Evolutionary conservation across 2,329 filamentous ascomycete species (phyloP), one percentile per base, ranked within the genome.

Genomic region (Fusarium nanum): DNA sequence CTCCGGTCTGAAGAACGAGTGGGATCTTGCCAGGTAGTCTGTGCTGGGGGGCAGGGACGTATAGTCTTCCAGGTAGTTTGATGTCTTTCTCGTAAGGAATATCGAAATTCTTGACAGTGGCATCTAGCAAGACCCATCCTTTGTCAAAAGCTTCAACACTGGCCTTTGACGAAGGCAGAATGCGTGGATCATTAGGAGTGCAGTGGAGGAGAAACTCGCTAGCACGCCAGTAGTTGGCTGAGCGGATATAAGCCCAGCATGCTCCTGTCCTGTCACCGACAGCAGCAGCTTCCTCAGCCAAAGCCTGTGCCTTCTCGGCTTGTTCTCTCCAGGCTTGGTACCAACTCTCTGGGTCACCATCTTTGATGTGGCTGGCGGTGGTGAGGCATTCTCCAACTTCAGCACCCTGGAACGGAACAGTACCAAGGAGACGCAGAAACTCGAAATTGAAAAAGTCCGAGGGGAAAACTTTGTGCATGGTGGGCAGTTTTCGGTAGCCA

Each of bases 361-460:
- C 69, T 48, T 77, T 79, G 75, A 85, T 81, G 34, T 77, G 63
- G 12, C 70, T 75, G 2, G 75, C 76, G 11, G 81, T 80, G 28
- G 79, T 77, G 7, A 84, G 77, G 14, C 72, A 77, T 58, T 85
- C 83, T 23, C 75, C 81, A 3, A 81, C 72, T 7, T 84, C 82
- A 55, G 73, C 74, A 0, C 83, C 83, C 5, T 76, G 77, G 16
- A 67, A 71, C 1, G 76, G 73, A 0, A 81, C 76, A 3, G 70
- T 80, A 46, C 77, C 79, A 7, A 84, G 77, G 25, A 85, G 50
- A 7, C 83, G 80, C 14, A 81, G 50, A 7, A 75, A 69, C 67
- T 85, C 83, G 64, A 85, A 84, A 67, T 84, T 73, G 76, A 81
- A 83, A 59, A 50, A 63, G 20, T 59, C 25, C 5, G 71, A 62